Base-by-base conservation (phyloP, 2,329 filamentous ascomycete species). In the Byssochlamys sp. region DNA sequence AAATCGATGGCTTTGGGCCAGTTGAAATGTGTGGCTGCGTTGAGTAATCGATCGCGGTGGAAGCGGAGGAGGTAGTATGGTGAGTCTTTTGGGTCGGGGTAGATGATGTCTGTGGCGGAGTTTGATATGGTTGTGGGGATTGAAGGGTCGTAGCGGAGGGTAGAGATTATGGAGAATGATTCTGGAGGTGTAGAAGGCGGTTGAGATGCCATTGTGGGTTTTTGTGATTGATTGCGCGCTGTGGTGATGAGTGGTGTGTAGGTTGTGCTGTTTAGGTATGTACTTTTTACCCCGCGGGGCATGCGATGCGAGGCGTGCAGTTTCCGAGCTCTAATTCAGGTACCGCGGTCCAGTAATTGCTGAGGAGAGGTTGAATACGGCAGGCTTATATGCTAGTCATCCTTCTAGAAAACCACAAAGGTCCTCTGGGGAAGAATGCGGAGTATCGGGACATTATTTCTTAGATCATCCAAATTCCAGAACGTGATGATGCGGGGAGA, bases 61-160 rank as follows among this genome's bases (percentile, higher is more conserved):
- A 86, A 86, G 58, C 84, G 79, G 14, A 94, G 81, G 80, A 95
- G 90, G 71, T 95, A 95, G 64, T 90, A 85, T 0, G 86, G 82
- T 7, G 84, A 88, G 5, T 69, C 70, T 33, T 67, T 64, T 56
- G 72, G 71, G 59, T 65, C 58, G 9, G 76, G 72, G 35, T 78
- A 71, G 58, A 60, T 63, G 58, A 60, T 63, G 26, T 68, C 65
- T 66, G 65, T 59, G 51, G 62, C 65, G 12, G 62, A 67, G 56
- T 65, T 67, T 25, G 61, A 60, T 39, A 63, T 55, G 6, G 64
- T 63, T 6, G 72, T 61, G 6, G 75, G 66, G 39, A 92, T 80
- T 1, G 69, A 67, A 14, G 81, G 79, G 63, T 92, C 89, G 69
- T 86, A 90, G 56, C 89, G 85, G 57, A 91, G 76, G 0, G 88